Evolutionary conservation across 345 rosid genomes (phyloP).

Genomic region (Populus nigra): DNA sequence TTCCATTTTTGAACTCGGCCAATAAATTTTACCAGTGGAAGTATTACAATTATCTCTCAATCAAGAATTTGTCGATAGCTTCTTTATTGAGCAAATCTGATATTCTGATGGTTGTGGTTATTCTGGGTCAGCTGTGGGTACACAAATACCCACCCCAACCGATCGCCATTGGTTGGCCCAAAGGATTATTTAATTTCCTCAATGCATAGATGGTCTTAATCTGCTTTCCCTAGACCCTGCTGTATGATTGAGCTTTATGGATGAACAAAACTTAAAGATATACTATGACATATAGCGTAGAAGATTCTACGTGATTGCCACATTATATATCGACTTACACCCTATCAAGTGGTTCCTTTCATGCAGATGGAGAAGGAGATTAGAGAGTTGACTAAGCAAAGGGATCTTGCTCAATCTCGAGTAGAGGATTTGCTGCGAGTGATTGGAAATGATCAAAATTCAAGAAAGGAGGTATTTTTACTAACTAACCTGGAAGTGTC

Average conservation of each 20-base stretch:
- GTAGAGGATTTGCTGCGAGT: conserved; percentile 65
- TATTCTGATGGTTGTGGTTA: background rate
- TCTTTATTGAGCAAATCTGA: background rate
- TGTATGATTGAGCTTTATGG: background rate
- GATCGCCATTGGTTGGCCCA: background rate
- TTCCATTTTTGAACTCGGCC: background rate
- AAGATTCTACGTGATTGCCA: background rate
- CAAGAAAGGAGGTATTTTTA: conserved; percentile 47
- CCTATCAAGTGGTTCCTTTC: conserved; percentile 21
- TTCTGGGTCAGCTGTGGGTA: background rate
- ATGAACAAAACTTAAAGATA: background rate
- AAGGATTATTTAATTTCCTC: background rate
- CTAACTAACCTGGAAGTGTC: background rate
- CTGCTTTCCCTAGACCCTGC: background rate
- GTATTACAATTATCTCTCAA: background rate
- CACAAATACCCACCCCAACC: background rate
- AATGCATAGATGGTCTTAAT: background rate
- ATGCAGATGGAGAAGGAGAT: conserved; percentile 87
- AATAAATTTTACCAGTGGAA: background rate
- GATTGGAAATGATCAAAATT: conserved; percentile 55
- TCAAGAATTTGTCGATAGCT: background rate
- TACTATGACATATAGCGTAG: background rate
- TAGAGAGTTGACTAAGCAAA: conserved; percentile 68
- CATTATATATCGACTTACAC: background rate
- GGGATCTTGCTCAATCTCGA: conserved; percentile 82